Percentiles rank a stretch among this genome's conserved stretches.
phyloP scores from a whole-genome alignment of 148 eudicot species.

The Linanthus parryae region DNA sequence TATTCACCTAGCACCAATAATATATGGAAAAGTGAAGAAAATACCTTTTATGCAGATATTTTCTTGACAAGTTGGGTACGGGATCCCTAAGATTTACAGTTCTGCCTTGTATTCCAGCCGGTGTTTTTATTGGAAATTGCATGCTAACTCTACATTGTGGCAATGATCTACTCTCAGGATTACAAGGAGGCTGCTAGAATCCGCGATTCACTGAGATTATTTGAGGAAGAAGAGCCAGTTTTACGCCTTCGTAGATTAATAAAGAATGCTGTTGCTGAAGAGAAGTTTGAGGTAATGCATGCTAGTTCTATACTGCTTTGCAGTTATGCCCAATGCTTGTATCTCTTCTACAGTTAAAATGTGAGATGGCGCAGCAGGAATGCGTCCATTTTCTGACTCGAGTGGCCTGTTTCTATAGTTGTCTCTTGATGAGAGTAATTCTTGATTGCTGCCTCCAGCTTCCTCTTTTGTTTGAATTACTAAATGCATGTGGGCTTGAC shows the following conservation, averaged over 20 bases:
- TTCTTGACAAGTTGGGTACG: neutral
- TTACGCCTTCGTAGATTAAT: slow-evolving; percentile 66
- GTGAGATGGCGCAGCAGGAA: too few relatives aligned
- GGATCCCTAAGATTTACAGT: neutral
- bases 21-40: neutral
- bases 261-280: slow-evolving; percentile 75
- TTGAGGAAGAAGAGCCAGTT: slow-evolving; percentile 92
- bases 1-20: neutral
- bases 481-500: too few relatives aligned
- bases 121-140: neutral
- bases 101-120: neutral
- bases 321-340: neutral
- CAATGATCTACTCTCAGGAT: slow-evolving; percentile 40
- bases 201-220: slow-evolving; percentile 78
- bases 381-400: too few relatives aligned
- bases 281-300: slow-evolving; percentile 68
- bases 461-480: neutral
- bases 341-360: neutral
- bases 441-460: neutral
- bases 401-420: too few relatives aligned
- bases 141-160: slow-evolving; percentile 3
- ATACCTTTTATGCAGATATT: neutral
- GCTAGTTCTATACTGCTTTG: neutral
- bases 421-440: too few relatives aligned
- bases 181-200: slow-evolving; percentile 91